Conservation (phyloP, 768 basidiomycete genomes). For the Podaxis mareebaensis region DNA sequence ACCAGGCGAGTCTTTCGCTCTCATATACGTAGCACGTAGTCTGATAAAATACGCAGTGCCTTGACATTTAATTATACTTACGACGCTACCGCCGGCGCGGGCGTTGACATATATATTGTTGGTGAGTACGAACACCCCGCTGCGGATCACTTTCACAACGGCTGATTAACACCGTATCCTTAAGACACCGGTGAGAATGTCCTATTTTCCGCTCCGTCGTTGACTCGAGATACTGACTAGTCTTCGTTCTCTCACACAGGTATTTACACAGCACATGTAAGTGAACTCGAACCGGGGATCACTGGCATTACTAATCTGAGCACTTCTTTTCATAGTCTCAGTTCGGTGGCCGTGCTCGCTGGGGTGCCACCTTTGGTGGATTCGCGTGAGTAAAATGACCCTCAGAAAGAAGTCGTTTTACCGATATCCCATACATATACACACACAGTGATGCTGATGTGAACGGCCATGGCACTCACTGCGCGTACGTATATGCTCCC, state of each 20-base stretch:
- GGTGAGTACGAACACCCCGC: slow-evolving; percentile 22
- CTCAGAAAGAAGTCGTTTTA: neutral
- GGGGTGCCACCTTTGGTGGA: slow-evolving; percentile 35
- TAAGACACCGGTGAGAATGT: slow-evolving; percentile 26
- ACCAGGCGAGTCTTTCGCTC: neutral
- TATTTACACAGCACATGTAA: slow-evolving; percentile 25
- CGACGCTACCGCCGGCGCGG: slow-evolving; percentile 29
- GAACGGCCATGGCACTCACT: slow-evolving; percentile 39
- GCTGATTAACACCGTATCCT: neutral
- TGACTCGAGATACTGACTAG: neutral
- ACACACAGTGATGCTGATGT: slow-evolving; percentile 27
- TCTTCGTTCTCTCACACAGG: slow-evolving; percentile 17
- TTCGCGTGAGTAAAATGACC: slow-evolving; percentile 18
- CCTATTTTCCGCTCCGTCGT: neutral
- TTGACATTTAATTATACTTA: slow-evolving; percentile 25
- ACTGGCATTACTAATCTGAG: neutral
- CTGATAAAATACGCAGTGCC: slow-evolving; percentile 3
- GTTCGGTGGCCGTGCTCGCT: slow-evolving; percentile 40
- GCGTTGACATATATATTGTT: slow-evolving; percentile 41
- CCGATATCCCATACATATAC: neutral
- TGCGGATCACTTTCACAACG: neutral
- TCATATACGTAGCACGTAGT: neutral
- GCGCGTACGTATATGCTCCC: slow-evolving; percentile 20
- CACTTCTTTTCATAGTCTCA: slow-evolving; percentile 18
- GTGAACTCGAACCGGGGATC: neutral